Conservation (phyloP, 805 yeast genomes). For the Saturnispora serradocipensis region DNA sequence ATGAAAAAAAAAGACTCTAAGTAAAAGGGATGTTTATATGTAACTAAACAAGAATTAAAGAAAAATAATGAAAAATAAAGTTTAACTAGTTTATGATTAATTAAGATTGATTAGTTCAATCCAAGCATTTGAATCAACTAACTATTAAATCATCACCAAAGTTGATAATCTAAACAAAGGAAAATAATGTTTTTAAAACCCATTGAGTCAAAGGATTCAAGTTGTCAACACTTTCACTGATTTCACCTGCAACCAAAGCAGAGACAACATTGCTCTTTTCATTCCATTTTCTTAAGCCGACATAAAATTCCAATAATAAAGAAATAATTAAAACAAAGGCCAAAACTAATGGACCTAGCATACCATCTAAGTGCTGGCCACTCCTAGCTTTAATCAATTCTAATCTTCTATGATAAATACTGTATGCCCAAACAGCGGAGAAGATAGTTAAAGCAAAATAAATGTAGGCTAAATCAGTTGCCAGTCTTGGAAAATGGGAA, state of each 20-base stretch:
- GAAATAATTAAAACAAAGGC: constrained; percentile 61
- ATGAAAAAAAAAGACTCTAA: background rate
- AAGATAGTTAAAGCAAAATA: constrained; percentile 78
- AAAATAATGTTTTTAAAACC: constrained; percentile 19
- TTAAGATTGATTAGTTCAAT: background rate
- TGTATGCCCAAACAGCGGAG: constrained; percentile 85
- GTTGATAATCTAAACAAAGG: constrained; percentile 11
- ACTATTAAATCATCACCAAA: constrained; percentile 5
- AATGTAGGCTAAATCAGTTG: constrained; percentile 63
- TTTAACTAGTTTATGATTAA: background rate
- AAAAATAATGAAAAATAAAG: background rate
- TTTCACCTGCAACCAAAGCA: constrained; percentile 6
- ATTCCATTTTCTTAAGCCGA: constrained; percentile 41
- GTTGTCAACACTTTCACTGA: constrained; percentile 14
- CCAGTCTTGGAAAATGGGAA: constrained; percentile 55
- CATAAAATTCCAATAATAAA: constrained; percentile 60
- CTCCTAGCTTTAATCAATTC: constrained; percentile 69
- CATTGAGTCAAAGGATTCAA: constrained; percentile 23
- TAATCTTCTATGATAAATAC: constrained; percentile 61
- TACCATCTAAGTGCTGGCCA: constrained; percentile 81
- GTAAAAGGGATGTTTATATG: background rate
- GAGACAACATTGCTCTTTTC: constrained; percentile 15
- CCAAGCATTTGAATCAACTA: background rate
- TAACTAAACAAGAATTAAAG: background rate
- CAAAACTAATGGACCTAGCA: constrained; percentile 79